Conservation (phyloP, 2,329 filamentous ascomycete genomes). For the Apiospora marii region DNA sequence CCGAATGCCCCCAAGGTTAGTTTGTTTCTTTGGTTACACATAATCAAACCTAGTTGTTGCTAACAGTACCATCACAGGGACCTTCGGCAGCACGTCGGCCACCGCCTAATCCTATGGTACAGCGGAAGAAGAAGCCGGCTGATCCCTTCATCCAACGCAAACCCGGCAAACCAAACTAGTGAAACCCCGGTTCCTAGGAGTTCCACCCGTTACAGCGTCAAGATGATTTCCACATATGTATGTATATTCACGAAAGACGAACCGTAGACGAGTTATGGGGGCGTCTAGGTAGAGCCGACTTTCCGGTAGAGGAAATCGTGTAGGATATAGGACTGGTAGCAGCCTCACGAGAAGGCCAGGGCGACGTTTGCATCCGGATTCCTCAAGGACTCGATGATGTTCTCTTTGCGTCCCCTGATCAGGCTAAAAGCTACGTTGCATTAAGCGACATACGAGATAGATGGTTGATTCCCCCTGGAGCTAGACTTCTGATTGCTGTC, state of each 20-base stretch:
- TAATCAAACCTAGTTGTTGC: background rate
- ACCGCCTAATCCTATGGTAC: slow-evolving; percentile 29
- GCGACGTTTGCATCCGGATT: background rate
- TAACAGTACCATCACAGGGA: background rate
- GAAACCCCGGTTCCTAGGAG: background rate
- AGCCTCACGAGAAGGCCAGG: background rate
- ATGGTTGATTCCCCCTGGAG: slow-evolving; percentile 10
- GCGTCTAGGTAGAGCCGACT: background rate
- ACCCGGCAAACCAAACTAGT: slow-evolving; percentile 26
- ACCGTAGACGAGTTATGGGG: background rate
- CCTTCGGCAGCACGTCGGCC: slow-evolving; percentile 29
- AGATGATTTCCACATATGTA: background rate
- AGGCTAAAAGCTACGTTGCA: background rate
- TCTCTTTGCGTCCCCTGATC: background rate
- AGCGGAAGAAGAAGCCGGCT: slow-evolving; percentile 26
- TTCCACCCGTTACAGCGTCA: slow-evolving; percentile 33
- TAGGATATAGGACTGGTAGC: slow-evolving; percentile 4
- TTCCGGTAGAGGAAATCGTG: background rate
- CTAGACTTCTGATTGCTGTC: background rate
- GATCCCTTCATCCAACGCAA: slow-evolving; percentile 33
- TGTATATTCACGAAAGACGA: slow-evolving; percentile 6
- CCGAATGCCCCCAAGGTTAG: slow-evolving; percentile 35
- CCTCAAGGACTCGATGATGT: background rate
- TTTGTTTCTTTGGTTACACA: background rate
- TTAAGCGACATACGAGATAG: slow-evolving; percentile 4